Evolutionary conservation across 176 grass and related monocot species (phyloP).

Genomic region (Zea mays): DNA sequence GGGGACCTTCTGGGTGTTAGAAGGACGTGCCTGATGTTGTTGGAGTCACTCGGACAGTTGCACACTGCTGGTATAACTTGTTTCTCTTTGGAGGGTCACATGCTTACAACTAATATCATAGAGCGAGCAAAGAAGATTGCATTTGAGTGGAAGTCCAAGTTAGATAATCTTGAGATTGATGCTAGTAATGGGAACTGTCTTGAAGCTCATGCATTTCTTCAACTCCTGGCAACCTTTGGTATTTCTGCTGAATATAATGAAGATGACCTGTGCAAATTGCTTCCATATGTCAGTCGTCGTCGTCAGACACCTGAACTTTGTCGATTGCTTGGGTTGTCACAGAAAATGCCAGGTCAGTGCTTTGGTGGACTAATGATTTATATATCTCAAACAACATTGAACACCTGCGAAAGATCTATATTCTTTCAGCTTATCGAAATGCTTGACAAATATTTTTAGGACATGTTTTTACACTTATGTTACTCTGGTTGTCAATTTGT

Average conservation of each 20-base stretch:
- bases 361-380: conserved; percentile 18
- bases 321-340: conserved; percentile 72
- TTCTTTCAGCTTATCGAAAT: conserved; percentile 3
- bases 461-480: neutral
- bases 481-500: neutral
- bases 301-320: conserved; percentile 89
- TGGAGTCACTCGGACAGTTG: conserved; percentile 82
- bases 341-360: conserved; percentile 84
- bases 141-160: conserved; percentile 70
- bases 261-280: conserved; percentile 84
- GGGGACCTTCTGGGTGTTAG: conserved; percentile 83
- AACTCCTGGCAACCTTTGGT: conserved; percentile 82
- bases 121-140: conserved; percentile 73
- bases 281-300: conserved; percentile 80
- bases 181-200: conserved; percentile 83
- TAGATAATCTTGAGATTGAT: conserved; percentile 79
- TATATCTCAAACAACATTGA: neutral
- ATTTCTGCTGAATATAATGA: conserved; percentile 66
- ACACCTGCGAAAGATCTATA: neutral
- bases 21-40: conserved; percentile 91
- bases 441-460: neutral
- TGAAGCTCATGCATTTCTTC: conserved; percentile 98
- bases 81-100: conserved; percentile 38
- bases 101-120: conserved; percentile 51
- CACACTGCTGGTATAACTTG: conserved; percentile 20